Evolutionary conservation across 257 asterid genomes (phyloP).

Genomic region (Gentiana straminea): DNA sequence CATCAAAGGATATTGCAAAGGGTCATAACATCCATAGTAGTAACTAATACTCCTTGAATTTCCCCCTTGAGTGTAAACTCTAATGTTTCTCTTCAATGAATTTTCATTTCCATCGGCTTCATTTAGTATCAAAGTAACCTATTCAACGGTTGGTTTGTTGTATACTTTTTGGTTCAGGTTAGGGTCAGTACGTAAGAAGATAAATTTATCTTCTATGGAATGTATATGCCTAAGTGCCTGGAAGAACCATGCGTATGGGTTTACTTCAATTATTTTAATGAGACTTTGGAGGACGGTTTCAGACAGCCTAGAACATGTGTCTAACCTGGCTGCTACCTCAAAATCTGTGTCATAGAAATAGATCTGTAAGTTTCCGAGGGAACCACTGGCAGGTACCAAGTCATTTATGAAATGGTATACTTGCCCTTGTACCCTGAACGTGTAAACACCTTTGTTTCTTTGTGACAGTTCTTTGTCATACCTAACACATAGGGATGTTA

Average conservation of each 20-base stretch:
- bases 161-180: background rate
- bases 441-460: no score
- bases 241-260: background rate
- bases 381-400: no score
- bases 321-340: background rate
- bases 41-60: background rate
- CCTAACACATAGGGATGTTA: no score
- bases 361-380: background rate
- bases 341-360: background rate
- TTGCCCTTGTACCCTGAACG: no score
- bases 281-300: background rate
- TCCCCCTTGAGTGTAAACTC: background rate
- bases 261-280: background rate
- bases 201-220: background rate
- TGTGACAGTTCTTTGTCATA: no score
- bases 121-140: background rate
- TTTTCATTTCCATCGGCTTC: background rate
- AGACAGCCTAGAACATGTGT: background rate
- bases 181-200: background rate
- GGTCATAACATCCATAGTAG: conserved; percentile 1
- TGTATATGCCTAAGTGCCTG: background rate
- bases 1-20: background rate
- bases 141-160: background rate
- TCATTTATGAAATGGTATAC: no score
- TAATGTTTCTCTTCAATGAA: background rate